phyloP scores from a whole-genome alignment of 768 basidiomycete genomes.

The Clavaria fumosa region DNA sequence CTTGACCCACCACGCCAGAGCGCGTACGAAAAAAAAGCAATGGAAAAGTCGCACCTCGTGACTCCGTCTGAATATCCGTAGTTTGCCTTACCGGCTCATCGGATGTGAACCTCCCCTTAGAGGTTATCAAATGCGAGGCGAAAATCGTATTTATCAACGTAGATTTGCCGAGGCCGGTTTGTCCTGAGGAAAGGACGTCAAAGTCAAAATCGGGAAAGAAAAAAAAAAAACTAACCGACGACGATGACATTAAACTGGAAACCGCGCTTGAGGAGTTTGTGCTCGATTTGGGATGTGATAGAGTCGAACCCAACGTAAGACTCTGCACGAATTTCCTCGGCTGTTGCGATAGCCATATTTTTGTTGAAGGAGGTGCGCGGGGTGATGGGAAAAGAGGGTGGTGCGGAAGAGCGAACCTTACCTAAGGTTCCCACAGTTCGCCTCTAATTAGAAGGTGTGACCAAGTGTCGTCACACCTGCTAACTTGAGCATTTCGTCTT shows the following conservation, averaged over 20 bases:
- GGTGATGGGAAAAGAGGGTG: constrained; percentile 4
- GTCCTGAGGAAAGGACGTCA: constrained; percentile 36
- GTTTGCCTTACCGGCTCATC: constrained; percentile 90
- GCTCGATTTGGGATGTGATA: constrained; percentile 95
- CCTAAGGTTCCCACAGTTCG: too few species aligned
- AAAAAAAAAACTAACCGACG: constrained; percentile 48
- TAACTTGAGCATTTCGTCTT: too few species aligned
- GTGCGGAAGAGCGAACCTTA: too few species aligned
- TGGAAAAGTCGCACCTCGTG: constrained; percentile 67
- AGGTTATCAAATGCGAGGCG: constrained; percentile 94
- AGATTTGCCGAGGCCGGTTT: constrained; percentile 96
- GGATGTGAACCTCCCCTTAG: constrained; percentile 81
- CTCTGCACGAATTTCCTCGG: constrained; percentile 75
- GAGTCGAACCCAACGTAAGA: constrained; percentile 97
- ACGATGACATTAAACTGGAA: constrained; percentile 99
- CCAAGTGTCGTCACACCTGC: too few species aligned
- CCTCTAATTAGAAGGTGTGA: too few species aligned
- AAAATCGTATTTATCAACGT: constrained; percentile 99
- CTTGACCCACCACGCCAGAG: background rate
- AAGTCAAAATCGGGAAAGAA: background rate
- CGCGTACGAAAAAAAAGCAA: background rate
- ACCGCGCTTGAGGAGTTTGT: constrained; percentile 96
- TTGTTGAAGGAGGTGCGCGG: constrained; percentile 5
- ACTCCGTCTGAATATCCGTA: constrained; percentile 90
- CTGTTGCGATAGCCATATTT: constrained; percentile 19